A percentile compares a stretch with the other conserved stretches of the same genome.
Conservation (phyloP, 2,329 filamentous ascomycete genomes). For the Apiospora koreana region DNA sequence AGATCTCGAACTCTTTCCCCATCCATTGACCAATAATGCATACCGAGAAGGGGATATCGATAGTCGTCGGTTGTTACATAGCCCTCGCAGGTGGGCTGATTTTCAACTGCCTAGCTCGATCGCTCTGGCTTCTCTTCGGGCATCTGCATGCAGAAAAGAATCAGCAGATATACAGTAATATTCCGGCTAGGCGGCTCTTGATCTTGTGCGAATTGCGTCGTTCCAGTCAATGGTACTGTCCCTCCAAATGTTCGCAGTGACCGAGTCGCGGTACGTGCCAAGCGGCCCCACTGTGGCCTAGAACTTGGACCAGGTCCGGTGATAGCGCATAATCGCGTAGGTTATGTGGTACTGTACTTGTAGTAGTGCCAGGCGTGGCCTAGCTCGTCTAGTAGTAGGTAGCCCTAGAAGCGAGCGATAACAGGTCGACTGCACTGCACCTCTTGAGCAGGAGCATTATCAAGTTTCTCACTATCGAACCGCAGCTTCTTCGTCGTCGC, state of each 20-base stretch:
- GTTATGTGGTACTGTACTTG: too few species aligned
- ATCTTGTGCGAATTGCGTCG: not conserved
- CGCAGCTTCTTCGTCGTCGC: not conserved
- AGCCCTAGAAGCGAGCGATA: not conserved
- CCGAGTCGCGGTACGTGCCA: not conserved
- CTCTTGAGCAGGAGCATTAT: not conserved
- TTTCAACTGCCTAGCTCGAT: not conserved
- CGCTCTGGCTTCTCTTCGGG: not conserved
- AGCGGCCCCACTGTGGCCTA: not conserved
- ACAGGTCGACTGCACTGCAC: not conserved
- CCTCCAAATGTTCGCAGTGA: not conserved
- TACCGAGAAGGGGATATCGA: not conserved
- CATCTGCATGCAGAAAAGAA: not conserved
- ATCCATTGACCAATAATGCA: too few species aligned
- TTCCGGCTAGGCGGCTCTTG: not conserved
- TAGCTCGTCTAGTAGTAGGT: not conserved
- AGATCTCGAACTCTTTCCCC: not conserved
- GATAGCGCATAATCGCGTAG: slow-evolving; percentile 3
- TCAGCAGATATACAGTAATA: not conserved
- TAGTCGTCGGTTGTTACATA: not conserved
- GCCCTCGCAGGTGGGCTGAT: not conserved
- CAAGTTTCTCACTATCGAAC: not conserved
- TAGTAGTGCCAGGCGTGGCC: not conserved
- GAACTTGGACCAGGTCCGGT: not conserved
- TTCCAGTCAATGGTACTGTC: not conserved